phyloP scores from a whole-genome alignment of 164 flowering plant genomes.

The Taxillus chinensis region DNA sequence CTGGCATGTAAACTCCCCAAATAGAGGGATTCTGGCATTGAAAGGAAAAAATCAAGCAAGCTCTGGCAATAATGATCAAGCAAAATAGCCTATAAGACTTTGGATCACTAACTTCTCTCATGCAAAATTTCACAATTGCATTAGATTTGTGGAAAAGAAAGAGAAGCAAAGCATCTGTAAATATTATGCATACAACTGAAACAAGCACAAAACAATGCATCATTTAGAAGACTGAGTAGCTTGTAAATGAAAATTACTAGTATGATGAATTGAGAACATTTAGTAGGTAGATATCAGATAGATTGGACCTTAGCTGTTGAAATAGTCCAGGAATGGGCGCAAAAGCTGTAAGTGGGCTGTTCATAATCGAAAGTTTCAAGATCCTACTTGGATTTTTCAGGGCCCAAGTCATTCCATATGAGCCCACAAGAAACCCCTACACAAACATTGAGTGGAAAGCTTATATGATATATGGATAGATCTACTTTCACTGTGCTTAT shows the following conservation, averaged over 20 bases:
- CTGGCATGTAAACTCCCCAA: slow-evolving; percentile 93
- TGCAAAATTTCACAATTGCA: too few relatives aligned
- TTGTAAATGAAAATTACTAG: too few relatives aligned
- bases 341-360: slow-evolving; percentile 69
- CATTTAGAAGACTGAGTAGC: neutral
- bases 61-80: too few relatives aligned
- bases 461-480: slow-evolving; percentile 3
- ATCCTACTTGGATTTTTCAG: slow-evolving; percentile 70
- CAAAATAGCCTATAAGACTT: too few relatives aligned
- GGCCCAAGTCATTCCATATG: slow-evolving; percentile 97
- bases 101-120: too few relatives aligned
- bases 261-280: neutral
- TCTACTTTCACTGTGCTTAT: neutral
- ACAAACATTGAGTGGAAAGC: slow-evolving; percentile 7
- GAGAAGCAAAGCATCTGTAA: too few relatives aligned
- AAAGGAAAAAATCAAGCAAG: slow-evolving; percentile 1
- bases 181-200: too few relatives aligned
- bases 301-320: slow-evolving; percentile 68
- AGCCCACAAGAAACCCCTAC: slow-evolving; percentile 95
- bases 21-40: slow-evolving; percentile 62
- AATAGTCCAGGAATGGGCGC: slow-evolving; percentile 87
- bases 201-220: too few relatives aligned
- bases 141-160: too few relatives aligned
- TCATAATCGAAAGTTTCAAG: slow-evolving; percentile 62
- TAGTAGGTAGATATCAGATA: neutral